These are phyloP conservation scores for Martiniozyma asiatica DNA, from an alignment of 1,139 yeast species.

Conservation along the genomic window DNA sequence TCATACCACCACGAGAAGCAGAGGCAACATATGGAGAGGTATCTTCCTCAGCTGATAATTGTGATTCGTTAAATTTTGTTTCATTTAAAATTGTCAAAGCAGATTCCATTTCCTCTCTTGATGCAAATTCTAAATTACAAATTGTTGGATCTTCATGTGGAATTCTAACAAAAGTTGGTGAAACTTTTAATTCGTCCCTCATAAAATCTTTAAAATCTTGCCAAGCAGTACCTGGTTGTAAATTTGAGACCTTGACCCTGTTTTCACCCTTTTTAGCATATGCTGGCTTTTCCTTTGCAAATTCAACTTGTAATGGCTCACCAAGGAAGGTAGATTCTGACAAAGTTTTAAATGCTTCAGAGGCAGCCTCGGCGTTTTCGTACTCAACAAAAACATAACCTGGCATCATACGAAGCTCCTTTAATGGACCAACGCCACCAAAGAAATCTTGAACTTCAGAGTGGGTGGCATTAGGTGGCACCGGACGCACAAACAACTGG, in stretches of 20 bases:
- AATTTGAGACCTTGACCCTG: conserved; percentile 55
- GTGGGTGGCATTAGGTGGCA: conserved; percentile 36
- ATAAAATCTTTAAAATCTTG: conserved; percentile 76
- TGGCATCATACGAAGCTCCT: conserved; percentile 57
- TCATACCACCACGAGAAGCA: conserved; percentile 37
- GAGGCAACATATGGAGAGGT: conserved; percentile 65
- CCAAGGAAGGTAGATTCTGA: conserved; percentile 35
- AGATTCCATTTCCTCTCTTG: conserved; percentile 61
- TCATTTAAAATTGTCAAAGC: conserved; percentile 63
- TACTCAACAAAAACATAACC: conserved; percentile 71
- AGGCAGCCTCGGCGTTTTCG: conserved; percentile 54
- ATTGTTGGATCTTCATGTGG: conserved; percentile 60
- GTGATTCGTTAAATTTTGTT: conserved; percentile 56
- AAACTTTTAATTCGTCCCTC: conserved; percentile 52
- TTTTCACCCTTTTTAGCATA: conserved; percentile 49
- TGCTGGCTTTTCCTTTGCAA: conserved; percentile 46
- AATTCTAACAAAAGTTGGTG: conserved; percentile 66
- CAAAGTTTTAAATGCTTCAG: conserved; percentile 53
- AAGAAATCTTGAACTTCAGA: conserved; percentile 62
- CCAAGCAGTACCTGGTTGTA: conserved; percentile 74
- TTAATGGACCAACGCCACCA: conserved; percentile 49
- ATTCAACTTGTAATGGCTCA: conserved; percentile 54
- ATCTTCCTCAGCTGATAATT: conserved; percentile 64
- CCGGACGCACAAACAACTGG: conserved; percentile 41
- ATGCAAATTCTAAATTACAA: conserved; percentile 58